These are phyloP conservation scores for Aphanomyces cochlioides DNA, from an alignment of 352 stramenopile genomes.

Conservation along the genomic window DNA sequence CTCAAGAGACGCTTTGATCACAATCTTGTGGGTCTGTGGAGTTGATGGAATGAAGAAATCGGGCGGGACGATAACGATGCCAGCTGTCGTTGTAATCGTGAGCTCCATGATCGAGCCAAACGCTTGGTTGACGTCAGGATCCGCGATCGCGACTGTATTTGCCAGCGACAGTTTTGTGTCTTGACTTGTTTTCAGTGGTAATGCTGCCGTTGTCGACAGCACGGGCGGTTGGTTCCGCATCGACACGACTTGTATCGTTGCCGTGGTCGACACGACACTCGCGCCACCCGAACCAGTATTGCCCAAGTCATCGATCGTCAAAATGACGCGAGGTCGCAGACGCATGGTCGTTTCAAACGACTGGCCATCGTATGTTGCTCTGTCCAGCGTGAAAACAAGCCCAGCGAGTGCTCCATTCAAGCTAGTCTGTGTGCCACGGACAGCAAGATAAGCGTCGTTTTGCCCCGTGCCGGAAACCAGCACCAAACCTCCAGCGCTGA, in stretches of 20 bases:
- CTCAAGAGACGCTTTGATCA: constrained; percentile 45
- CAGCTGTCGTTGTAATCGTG: constrained; percentile 33
- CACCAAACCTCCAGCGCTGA: neutral
- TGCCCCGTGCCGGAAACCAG: neutral
- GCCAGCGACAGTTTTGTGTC: constrained; percentile 41
- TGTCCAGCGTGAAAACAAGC: constrained; percentile 48
- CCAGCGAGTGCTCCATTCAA: constrained; percentile 46
- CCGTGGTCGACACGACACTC: constrained; percentile 38
- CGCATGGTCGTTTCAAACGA: constrained; percentile 23
- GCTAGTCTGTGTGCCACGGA: constrained; percentile 23
- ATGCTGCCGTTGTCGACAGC: constrained; percentile 15
- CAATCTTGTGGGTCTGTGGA: constrained; percentile 28
- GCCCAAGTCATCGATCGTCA: constrained; percentile 57
- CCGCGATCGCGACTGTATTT: constrained; percentile 19
- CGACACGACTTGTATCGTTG: constrained; percentile 41
- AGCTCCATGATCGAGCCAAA: constrained; percentile 40
- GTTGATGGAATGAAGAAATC: constrained; percentile 37
- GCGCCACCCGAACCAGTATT: constrained; percentile 48
- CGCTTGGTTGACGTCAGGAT: constrained; percentile 34
- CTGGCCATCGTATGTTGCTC: constrained; percentile 34
- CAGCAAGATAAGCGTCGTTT: neutral
- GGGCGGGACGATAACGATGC: constrained; percentile 35
- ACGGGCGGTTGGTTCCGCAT: constrained; percentile 34
- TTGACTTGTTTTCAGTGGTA: constrained; percentile 35
- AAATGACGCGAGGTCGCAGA: constrained; percentile 42